Conservation (phyloP, 2,329 filamentous ascomycete species). For the Clathrospora elynae region DNA sequence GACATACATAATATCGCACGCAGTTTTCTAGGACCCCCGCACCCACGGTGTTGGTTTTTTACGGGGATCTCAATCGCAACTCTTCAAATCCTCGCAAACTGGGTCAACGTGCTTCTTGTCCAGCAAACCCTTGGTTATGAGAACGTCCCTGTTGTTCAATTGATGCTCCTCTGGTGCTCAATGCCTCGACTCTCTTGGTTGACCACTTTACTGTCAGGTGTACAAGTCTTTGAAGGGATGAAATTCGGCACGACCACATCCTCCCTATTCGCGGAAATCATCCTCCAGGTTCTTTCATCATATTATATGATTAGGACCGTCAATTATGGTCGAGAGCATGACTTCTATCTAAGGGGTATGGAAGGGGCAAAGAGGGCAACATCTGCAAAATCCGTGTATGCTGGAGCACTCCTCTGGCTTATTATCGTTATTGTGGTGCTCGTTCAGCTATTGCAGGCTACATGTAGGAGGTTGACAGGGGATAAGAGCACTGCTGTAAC, state of each 20-base stretch:
- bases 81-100: slow-evolving; percentile 30
- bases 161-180: slow-evolving; percentile 42
- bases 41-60: slow-evolving; percentile 21
- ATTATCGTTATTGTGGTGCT: slow-evolving; percentile 13
- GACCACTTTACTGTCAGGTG: slow-evolving; percentile 17
- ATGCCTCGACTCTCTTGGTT: slow-evolving; percentile 40
- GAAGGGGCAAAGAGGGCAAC: slow-evolving; percentile 13
- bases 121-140: slow-evolving; percentile 29
- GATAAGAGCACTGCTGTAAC: background rate
- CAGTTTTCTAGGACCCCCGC: no score
- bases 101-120: slow-evolving; percentile 29
- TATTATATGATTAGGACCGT: slow-evolving; percentile 34
- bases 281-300: slow-evolving; percentile 32
- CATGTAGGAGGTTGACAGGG: background rate
- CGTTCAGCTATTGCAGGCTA: slow-evolving; percentile 9
- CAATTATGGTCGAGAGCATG: slow-evolving; percentile 34
- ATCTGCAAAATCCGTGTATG: slow-evolving; percentile 37
- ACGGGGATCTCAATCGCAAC: slow-evolving; percentile 26
- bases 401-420: slow-evolving; percentile 38
- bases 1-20: no score
- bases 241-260: slow-evolving; percentile 19
- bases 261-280: slow-evolving; percentile 31
- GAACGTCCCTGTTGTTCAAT: slow-evolving; percentile 24
- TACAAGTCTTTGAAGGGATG: slow-evolving; percentile 15
- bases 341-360: slow-evolving; percentile 32